phyloP scores from a whole-genome alignment of 2,329 filamentous ascomycete species.

The Teratosphaeria zuluensis region DNA sequence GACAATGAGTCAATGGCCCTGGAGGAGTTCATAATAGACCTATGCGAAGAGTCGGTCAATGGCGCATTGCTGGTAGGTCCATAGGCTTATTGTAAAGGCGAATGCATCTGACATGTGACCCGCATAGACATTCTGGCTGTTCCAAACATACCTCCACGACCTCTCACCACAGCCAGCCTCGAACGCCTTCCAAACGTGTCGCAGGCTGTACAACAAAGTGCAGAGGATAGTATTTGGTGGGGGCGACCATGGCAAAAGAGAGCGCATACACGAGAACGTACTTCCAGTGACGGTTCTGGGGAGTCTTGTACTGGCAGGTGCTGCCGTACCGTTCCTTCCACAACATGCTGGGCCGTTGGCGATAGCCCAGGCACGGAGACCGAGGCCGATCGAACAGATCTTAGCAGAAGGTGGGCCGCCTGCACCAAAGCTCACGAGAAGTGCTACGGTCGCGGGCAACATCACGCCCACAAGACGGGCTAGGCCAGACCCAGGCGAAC shows the following conservation, averaged over 20 bases:
- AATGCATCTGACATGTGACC: slow-evolving; percentile 9
- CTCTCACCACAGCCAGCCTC: slow-evolving; percentile 65
- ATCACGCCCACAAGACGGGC: slow-evolving; percentile 35
- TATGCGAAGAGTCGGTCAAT: slow-evolving; percentile 81
- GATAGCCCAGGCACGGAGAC: slow-evolving; percentile 71
- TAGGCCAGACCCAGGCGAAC: slow-evolving; percentile 25
- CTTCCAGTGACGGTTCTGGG: slow-evolving; percentile 71
- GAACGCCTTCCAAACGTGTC: slow-evolving; percentile 70
- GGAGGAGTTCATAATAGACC: slow-evolving; percentile 76
- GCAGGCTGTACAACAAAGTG: slow-evolving; percentile 78
- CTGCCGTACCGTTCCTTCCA: slow-evolving; percentile 66
- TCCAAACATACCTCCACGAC: slow-evolving; percentile 80
- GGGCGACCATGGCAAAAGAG: slow-evolving; percentile 56
- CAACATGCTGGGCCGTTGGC: slow-evolving; percentile 70
- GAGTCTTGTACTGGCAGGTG: slow-evolving; percentile 67
- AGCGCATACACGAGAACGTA: slow-evolving; percentile 73
- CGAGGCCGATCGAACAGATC: slow-evolving; percentile 52
- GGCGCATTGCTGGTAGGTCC: slow-evolving; percentile 64
- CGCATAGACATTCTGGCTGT: slow-evolving; percentile 74
- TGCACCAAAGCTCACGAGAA: slow-evolving; percentile 51
- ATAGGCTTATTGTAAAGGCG: not conserved
- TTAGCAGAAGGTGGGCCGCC: slow-evolving; percentile 49
- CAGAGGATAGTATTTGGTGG: slow-evolving; percentile 79
- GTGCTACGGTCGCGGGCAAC: slow-evolving; percentile 54
- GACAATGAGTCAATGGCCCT: slow-evolving; percentile 87